A percentile compares a stretch with the other conserved stretches of the same genome.
These are phyloP conservation scores for Fulvia fulva DNA, from an alignment of 2,329 filamentous ascomycete species.

Conservation along the genomic window DNA sequence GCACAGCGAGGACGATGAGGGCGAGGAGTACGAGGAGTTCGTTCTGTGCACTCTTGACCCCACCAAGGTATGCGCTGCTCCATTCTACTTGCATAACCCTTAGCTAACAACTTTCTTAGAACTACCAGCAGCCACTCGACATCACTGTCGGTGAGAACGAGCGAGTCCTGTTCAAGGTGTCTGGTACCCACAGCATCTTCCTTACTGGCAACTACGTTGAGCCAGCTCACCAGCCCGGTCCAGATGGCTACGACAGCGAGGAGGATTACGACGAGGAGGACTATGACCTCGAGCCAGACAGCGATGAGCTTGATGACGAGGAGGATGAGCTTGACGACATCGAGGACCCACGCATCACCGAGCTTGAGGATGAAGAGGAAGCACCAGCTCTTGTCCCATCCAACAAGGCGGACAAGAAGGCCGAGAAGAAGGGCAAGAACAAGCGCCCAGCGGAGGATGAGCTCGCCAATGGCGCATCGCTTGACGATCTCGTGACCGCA, in stretches of 20 bases:
- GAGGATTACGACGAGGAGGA: conserved; percentile 50
- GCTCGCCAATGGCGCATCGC: conserved; percentile 54
- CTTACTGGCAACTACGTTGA: conserved; percentile 96
- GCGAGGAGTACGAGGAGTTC: conserved; percentile 75
- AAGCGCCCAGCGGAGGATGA: conserved; percentile 79
- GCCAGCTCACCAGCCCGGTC: conserved; percentile 58
- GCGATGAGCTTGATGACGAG: conserved; percentile 63
- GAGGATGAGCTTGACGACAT: conserved; percentile 29
- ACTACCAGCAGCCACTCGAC: conserved; percentile 92
- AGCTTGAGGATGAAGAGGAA: conserved; percentile 57
- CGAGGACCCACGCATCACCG: conserved; percentile 23
- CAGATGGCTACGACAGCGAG: conserved; percentile 59
- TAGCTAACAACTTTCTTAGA: conserved; percentile 52
- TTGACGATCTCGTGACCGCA: conserved; percentile 78
- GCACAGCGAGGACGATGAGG: conserved; percentile 57
- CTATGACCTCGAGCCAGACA: conserved; percentile 76
- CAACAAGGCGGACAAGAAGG: conserved; percentile 70
- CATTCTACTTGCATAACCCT: background rate
- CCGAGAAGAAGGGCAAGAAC: conserved; percentile 67
- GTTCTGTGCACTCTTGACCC: conserved; percentile 95
- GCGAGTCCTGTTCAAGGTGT: conserved; percentile 86
- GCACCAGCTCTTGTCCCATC: conserved; percentile 52
- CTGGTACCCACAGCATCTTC: conserved; percentile 83
- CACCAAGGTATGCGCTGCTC: conserved; percentile 63
- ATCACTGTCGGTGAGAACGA: conserved; percentile 87